Conservation (phyloP, 768 basidiomycete genomes). For the Podaxis sp. region DNA sequence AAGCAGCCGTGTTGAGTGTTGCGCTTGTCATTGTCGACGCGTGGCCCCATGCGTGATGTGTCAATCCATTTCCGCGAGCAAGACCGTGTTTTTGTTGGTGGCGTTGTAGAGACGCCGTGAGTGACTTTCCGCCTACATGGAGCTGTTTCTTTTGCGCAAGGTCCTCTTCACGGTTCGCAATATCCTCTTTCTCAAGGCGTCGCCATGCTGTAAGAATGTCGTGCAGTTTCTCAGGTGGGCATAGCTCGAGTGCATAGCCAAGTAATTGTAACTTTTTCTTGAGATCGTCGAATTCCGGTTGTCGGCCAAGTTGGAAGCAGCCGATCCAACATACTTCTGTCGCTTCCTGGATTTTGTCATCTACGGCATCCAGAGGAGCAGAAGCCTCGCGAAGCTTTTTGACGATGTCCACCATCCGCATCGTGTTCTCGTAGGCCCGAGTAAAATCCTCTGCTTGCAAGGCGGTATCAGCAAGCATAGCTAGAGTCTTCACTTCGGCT, state of each 20-base stretch:
- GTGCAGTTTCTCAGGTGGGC: conserved; percentile 75
- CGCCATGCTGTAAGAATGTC: conserved; percentile 82
- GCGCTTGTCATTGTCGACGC: conserved; percentile 12
- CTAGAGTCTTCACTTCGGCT: conserved; percentile 80
- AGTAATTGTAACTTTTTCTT: conserved; percentile 67
- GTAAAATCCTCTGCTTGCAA: conserved; percentile 78
- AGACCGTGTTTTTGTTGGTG: conserved; percentile 14
- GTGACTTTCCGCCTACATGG: conserved; percentile 9
- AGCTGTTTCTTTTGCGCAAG: conserved; percentile 18
- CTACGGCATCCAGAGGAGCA: conserved; percentile 26
- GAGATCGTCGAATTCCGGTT: conserved; percentile 70
- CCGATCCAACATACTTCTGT: conserved; percentile 88
- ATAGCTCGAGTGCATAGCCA: conserved; percentile 81
- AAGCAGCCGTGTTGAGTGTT: conserved; percentile 34
- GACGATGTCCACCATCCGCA: conserved; percentile 68
- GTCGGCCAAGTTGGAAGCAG: conserved; percentile 84
- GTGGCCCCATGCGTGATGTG: conserved; percentile 2
- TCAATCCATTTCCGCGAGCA: conserved; percentile 11
- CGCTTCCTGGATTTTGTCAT: conserved; percentile 51
- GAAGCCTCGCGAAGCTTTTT: conserved; percentile 41
- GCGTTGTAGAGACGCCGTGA: not conserved
- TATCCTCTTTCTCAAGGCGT: conserved; percentile 65
- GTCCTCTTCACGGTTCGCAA: conserved; percentile 45
- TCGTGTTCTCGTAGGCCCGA: conserved; percentile 68
- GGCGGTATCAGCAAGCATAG: conserved; percentile 90